A percentile compares a stretch with the other conserved stretches of the same genome.
Evolutionary conservation across 495 filamentous ascomycete species (phyloP).

Genomic region (Neurospora terricola): DNA sequence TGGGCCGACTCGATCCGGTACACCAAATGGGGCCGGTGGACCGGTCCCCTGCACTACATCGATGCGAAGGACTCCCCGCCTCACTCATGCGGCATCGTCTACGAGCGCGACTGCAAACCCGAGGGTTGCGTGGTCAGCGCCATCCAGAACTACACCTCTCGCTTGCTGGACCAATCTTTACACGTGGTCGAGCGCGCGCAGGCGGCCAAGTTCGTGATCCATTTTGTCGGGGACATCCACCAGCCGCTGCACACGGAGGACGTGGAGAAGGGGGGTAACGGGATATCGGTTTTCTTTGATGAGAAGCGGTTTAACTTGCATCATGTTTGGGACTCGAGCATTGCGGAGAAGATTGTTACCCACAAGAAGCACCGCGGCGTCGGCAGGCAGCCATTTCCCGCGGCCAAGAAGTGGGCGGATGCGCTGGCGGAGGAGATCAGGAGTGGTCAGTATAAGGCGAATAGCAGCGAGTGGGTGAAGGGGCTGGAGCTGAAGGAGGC

Average conservation of each 20-base stretch:
- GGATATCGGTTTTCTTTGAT: conserved; percentile 47
- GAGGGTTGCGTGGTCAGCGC: conserved; percentile 55
- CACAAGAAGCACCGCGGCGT: conserved; percentile 16
- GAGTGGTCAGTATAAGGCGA: conserved; percentile 36
- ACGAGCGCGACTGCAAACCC: conserved; percentile 48
- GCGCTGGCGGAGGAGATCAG: conserved; percentile 41
- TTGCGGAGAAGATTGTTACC: conserved; percentile 49
- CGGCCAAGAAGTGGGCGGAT: conserved; percentile 43
- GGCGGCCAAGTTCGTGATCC: conserved; percentile 54
- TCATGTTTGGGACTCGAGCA: conserved; percentile 53
- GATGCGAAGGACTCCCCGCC: conserved; percentile 60
- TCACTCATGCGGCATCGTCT: conserved; percentile 46
- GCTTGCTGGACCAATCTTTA: conserved; percentile 34
- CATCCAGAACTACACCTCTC: conserved; percentile 47
- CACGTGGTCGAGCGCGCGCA: conserved; percentile 29
- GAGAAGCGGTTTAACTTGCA: conserved; percentile 42
- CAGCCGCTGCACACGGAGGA: conserved; percentile 57
- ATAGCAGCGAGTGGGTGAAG: conserved; percentile 35
- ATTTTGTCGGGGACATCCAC: conserved; percentile 57
- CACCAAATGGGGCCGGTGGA: conserved; percentile 47
- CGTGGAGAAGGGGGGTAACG: conserved; percentile 49
- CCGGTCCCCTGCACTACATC: conserved; percentile 58
- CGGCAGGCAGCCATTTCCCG: conserved; percentile 27
- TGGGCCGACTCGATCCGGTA: conserved; percentile 57
- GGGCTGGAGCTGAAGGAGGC: conserved; percentile 42